Base-by-base conservation (phyloP, 345 rosid species). In the Kandelia obovata region DNA sequence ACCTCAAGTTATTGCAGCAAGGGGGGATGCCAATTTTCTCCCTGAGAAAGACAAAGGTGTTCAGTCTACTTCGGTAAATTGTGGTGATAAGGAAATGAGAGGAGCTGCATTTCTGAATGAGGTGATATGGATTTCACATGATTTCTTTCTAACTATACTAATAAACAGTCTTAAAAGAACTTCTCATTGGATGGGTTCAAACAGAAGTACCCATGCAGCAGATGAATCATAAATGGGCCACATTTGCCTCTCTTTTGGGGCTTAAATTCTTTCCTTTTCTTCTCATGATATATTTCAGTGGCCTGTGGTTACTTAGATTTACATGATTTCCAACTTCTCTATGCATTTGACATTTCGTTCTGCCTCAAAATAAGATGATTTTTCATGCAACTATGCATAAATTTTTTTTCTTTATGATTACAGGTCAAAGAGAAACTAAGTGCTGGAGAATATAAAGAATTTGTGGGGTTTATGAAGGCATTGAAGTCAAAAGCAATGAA, bases 381-480 rank as follows among this genome's bases (percentile, higher is more conserved):
- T 61, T 21, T 34, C 31, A 20, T 21, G 0, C 25, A 35, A 37
- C 43, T 21, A 46, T 35, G 27, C 47, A 57, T 47, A 1, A 53
- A 47, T 57, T 26, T 53, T 70, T 39, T 58, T 66, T 13, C 35
- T 62, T 63, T 25, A 21, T 56, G 28, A 43, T 43, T 13, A 52
- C 84, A 86, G 99, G 96, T 85, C 16, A 82, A 83, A 72, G 92
- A 85, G 80, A 86, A 85, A 75, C 96, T 95, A 62, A 84, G 69
- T 73, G 58, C 92, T 53, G 64, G 85, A 61, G 96, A 95, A 79
- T 95, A 95, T 69, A 86, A 85, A 70, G 85, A 89, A 64, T 95
- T 95, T 79, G 83, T 95, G 37, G 96, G 90, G 55, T 84, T 82
- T 70, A 83, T 95, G 89, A 91, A 85, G 82, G 96, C 92, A 64